phyloP scores from a whole-genome alignment of 1,139 yeast genomes.

The Dujonia santamariae region DNA sequence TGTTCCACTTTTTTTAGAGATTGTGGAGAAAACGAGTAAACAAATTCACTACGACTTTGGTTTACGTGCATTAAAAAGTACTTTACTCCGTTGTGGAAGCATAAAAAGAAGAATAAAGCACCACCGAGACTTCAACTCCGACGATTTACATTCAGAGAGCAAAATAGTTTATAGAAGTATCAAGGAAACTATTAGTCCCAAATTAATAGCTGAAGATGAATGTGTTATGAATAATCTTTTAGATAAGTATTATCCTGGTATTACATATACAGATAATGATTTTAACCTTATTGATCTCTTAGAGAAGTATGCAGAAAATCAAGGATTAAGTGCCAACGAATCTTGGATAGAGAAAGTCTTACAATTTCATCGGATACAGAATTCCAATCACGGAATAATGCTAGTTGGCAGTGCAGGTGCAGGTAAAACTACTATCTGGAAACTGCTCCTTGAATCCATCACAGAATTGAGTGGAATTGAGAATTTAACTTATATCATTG shows the following conservation, averaged over 20 bases:
- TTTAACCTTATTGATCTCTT: constrained; percentile 15
- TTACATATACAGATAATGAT: constrained; percentile 13
- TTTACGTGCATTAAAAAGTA: constrained; percentile 70
- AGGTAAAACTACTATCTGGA: constrained; percentile 66
- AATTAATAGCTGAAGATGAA: constrained; percentile 54
- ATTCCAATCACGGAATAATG: constrained; percentile 78
- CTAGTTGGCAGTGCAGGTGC: constrained; percentile 74
- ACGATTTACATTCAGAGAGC: constrained; percentile 24
- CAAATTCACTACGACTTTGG: constrained; percentile 93
- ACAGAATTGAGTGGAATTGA: constrained; percentile 35
- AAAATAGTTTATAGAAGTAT: constrained; percentile 52
- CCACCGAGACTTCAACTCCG: no score
- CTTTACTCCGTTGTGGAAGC: constrained; percentile 58
- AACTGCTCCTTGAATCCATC: constrained; percentile 46
- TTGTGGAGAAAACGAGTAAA: constrained; percentile 36
- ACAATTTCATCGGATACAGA: constrained; percentile 63
- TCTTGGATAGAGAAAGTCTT: constrained; percentile 54
- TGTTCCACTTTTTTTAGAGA: constrained; percentile 53
- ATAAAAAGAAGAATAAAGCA: constrained; percentile 37
- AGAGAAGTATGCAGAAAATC: constrained; percentile 12
- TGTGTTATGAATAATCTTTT: constrained; percentile 29
- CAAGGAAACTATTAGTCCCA: constrained; percentile 61
- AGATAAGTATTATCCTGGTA: constrained; percentile 21
- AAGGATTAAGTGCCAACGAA: constrained; percentile 25
- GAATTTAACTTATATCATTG: constrained; percentile 48